Base-by-base conservation (phyloP, 2,329 filamentous ascomycete species). In the Fusarium concolor region DNA sequence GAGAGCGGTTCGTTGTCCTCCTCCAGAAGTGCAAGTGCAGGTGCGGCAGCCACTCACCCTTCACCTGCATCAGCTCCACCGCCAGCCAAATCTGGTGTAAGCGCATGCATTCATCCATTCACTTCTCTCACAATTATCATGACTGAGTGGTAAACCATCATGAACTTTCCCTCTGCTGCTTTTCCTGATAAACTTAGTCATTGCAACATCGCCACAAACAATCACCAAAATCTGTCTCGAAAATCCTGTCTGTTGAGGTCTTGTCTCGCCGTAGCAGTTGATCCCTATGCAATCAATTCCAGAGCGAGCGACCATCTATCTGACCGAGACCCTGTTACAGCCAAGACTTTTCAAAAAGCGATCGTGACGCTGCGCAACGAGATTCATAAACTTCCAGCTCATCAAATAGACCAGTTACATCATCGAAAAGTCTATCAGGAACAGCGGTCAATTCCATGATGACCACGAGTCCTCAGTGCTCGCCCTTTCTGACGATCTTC, bases 281-380 rank as follows among this genome's bases (percentile, higher is more conserved):
- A 39, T 14, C 29, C 46, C 41, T 45, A 10, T 26, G 26, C 64
- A 59, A 41, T 38, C 56, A 67, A 69, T 70, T 70, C 66, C 66
- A 68, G 55, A 64, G 31, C 42, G 37, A 54, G 28, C 28, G 28
- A 29, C 28, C 28, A 11, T 29, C 41, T 35, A 45, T 54, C 54
- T 70, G 54, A 22, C 67, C 63, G 51, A 65, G 59, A 68, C 63
- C 66, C 29, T 70, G 67, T 67, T 45, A 68, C 67, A 64, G 62
- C 67, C 67, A 70, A 70, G 67, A 64, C 67, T 67, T 56, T 44
- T 63, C 67, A 68, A 37, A 68, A 52, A 69, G 53, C 62, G 57
- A 70, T 70, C 66, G 50, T 60, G 66, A 63, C 57, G 41, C 35
- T 63, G 45, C 53, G 50, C 64, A 63, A 58, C 46, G 24, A 20